These are phyloP conservation scores for Cryptococcus sp. DNA, from an alignment of 1,284 basidiomycete species.

Conservation along the genomic window DNA sequence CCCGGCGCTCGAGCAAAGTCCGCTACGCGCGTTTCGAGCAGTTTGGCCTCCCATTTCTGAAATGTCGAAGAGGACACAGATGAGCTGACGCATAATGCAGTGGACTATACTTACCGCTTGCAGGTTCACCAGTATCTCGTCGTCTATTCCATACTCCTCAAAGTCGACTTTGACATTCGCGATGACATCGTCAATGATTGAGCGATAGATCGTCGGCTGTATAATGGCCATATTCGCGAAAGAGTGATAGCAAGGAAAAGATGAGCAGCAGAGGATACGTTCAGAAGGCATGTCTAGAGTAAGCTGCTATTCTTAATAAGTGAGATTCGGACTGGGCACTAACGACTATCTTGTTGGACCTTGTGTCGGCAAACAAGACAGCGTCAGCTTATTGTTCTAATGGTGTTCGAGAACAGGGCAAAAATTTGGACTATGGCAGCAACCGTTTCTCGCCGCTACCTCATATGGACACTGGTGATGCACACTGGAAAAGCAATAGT, in stretches of 20 bases:
- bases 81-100: conserved; percentile 4
- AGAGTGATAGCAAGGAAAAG: neutral
- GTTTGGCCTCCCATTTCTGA: conserved; percentile 93
- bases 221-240: neutral
- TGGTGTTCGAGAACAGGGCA: neutral
- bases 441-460: neutral
- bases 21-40: conserved; percentile 87
- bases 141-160: conserved; percentile 92
- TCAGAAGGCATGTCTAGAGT: neutral
- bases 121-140: conserved; percentile 84
- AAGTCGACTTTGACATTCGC: conserved; percentile 86
- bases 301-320: neutral
- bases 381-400: conserved; percentile 26
- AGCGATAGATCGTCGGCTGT: conserved; percentile 85
- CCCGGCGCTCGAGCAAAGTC: conserved; percentile 63
- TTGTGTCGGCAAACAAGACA: conserved; percentile 23
- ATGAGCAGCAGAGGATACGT: neutral
- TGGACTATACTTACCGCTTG: conserved; percentile 68
- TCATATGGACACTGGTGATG: too few relatives aligned
- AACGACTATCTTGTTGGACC: conserved; percentile 56
- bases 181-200: conserved; percentile 97
- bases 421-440: conserved; percentile 1
- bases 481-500: conserved; percentile 2
- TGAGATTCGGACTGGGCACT: conserved; percentile 21
- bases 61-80: conserved; percentile 7